These are phyloP conservation scores for Nothophytophthora sp. DNA, from an alignment of 352 stramenopile genomes.

Conservation along the genomic window DNA sequence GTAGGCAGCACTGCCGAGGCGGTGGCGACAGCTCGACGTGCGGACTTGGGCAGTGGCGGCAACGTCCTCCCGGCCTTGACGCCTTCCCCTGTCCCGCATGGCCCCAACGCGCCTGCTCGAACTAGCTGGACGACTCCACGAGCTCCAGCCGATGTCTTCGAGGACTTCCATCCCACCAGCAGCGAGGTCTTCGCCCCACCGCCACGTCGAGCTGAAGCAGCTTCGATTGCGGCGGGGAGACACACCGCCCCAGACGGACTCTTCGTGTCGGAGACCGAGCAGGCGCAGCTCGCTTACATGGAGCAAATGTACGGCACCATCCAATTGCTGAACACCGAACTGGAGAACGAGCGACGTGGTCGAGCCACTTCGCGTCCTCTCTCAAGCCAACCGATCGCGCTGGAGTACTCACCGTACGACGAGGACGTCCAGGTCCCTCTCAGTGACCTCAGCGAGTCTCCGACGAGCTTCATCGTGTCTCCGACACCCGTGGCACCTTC, in stretches of 20 bases:
- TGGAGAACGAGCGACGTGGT: constrained; percentile 45
- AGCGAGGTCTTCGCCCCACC: constrained; percentile 15
- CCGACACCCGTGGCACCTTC: constrained; percentile 16
- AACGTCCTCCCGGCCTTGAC: constrained; percentile 42
- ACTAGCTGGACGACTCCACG: constrained; percentile 53
- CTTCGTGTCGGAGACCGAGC: constrained; percentile 25
- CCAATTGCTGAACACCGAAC: constrained; percentile 42
- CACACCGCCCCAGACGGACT: constrained; percentile 5
- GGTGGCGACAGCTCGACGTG: constrained; percentile 21
- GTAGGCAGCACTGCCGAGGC: constrained; percentile 18
- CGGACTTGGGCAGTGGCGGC: constrained; percentile 18
- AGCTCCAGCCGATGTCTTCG: constrained; percentile 5
- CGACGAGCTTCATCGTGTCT: constrained; percentile 11
- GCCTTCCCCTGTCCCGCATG: too few species aligned
- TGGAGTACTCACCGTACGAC: constrained; percentile 24
- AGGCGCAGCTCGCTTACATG: constrained; percentile 62
- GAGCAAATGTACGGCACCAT: constrained; percentile 74
- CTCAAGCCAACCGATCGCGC: constrained; percentile 31
- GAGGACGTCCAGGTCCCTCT: constrained; percentile 13
- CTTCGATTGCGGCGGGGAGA: constrained; percentile 13
- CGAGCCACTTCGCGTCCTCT: too few species aligned
- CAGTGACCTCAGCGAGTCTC: constrained; percentile 15
- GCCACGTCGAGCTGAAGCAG: constrained; percentile 4
- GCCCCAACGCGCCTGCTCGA: constrained; percentile 37
- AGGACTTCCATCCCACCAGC: constrained; percentile 9